phyloP scores from a whole-genome alignment of 108 stramenopile species.

The Phaeodactylum tricornutum region DNA sequence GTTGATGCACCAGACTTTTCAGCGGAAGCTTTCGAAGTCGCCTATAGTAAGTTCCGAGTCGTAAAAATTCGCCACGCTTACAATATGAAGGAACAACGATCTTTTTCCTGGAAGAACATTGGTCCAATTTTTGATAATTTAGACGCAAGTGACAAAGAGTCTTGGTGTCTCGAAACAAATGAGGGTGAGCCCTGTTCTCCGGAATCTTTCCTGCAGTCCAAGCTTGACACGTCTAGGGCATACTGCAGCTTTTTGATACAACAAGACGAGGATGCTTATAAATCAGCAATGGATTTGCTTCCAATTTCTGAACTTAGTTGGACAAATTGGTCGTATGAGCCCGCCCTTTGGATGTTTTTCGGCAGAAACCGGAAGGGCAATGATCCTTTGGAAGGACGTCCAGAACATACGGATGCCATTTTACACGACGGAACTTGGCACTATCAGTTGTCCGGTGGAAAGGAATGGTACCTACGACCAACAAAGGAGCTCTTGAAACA shows the following conservation, averaged over 20 bases:
- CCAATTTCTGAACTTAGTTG: constrained; percentile 17
- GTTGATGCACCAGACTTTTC: not conserved
- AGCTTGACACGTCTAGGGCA: constrained; percentile 11
- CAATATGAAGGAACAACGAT: not conserved
- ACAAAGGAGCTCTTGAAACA: constrained; percentile 45
- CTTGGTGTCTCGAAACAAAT: constrained; percentile 61
- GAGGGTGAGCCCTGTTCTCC: not conserved
- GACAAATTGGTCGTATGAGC: constrained; percentile 21
- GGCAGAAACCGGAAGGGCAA: constrained; percentile 21
- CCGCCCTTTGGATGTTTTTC: constrained; percentile 53
- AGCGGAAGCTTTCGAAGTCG: not conserved
- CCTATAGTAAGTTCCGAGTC: not conserved
- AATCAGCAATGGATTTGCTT: constrained; percentile 23
- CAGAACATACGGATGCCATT: constrained; percentile 82
- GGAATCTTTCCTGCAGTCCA: not conserved
- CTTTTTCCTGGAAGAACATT: constrained; percentile 13
- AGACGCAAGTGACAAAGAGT: constrained; percentile 31
- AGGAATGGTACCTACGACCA: constrained; percentile 69
- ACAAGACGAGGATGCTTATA: constrained; percentile 27
- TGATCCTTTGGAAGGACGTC: constrained; percentile 43
- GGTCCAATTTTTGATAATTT: constrained; percentile 29
- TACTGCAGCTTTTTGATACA: constrained; percentile 83
- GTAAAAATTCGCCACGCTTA: not conserved
- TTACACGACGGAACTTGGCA: constrained; percentile 87
- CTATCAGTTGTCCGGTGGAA: constrained; percentile 72